These are phyloP conservation scores for Pseudogymnoascus sp. DNA, from an alignment of 2,329 filamentous ascomycete species.

Conservation along the genomic window DNA sequence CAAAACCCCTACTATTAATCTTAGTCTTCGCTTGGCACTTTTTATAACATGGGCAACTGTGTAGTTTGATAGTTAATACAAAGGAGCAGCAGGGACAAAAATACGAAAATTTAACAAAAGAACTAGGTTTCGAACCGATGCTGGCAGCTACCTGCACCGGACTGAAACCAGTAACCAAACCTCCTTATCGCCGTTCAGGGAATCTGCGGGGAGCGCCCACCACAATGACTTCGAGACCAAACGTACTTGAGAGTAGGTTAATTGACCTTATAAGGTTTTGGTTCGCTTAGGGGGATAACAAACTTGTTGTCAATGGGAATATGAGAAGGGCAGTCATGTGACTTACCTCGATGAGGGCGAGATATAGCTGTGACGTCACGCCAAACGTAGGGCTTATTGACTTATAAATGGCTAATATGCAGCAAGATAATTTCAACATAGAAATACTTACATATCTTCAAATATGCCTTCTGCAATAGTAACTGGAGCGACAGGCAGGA, in stretches of 20 bases:
- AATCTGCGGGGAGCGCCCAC: too few species aligned
- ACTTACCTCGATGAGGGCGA: neutral
- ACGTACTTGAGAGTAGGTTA: too few species aligned
- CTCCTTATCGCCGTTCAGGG: too few species aligned
- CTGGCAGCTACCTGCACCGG: neutral
- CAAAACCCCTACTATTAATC: too few species aligned
- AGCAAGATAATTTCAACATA: neutral
- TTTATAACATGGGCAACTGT: too few species aligned
- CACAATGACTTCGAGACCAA: too few species aligned
- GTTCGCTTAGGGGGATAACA: too few species aligned
- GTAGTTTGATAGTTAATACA: too few species aligned
- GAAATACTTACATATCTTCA: neutral
- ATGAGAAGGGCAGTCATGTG: neutral
- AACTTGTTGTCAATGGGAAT: too few species aligned
- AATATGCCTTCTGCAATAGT: conserved; percentile 19
- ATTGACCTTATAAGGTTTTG: too few species aligned
- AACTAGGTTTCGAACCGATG: neutral
- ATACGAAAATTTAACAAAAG: neutral
- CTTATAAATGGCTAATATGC: neutral
- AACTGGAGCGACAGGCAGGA: conserved; percentile 21
- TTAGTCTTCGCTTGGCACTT: too few species aligned
- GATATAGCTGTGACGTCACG: neutral
- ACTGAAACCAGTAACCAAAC: neutral
- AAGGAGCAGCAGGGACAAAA: neutral
- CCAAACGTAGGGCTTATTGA: neutral